phyloP scores from a whole-genome alignment of 2,329 filamentous ascomycete species.

The Penicillium sclerotiorum region DNA sequence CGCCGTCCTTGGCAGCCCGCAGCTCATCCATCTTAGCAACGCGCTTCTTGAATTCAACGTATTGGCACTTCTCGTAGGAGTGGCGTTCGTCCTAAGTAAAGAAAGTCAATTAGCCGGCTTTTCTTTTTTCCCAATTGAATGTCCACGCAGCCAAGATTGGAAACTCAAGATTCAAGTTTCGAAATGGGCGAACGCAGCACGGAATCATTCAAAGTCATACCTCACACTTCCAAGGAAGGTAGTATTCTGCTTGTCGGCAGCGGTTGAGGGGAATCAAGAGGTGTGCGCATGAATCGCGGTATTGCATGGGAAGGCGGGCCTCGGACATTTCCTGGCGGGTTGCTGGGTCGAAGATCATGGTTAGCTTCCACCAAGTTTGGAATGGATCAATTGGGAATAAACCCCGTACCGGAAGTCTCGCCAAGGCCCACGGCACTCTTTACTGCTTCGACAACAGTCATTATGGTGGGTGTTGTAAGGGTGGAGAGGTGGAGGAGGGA shows the following conservation, averaged over 20 bases:
- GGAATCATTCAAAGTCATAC: constrained; percentile 56
- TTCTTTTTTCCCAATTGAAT: constrained; percentile 2
- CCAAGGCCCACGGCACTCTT: constrained; percentile 53
- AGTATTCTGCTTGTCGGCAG: constrained; percentile 89
- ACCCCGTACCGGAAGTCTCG: constrained; percentile 41
- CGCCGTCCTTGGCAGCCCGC: constrained; percentile 78
- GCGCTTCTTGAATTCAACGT: constrained; percentile 97
- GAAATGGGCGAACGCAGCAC: not conserved
- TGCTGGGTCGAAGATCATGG: constrained; percentile 22
- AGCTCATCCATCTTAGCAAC: constrained; percentile 99
- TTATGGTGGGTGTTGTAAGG: constrained; percentile 28
- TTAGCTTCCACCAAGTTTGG: constrained; percentile 18
- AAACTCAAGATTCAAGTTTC: too few species aligned
- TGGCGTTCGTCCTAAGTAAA: constrained; percentile 81
- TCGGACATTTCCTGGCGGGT: constrained; percentile 87
- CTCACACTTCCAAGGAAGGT: constrained; percentile 96
- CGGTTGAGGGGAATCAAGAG: constrained; percentile 94
- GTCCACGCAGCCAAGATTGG: too few species aligned
- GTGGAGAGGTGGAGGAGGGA: constrained; percentile 5
- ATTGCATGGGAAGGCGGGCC: constrained; percentile 81
- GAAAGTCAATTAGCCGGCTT: constrained; percentile 6
- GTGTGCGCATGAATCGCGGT: constrained; percentile 94
- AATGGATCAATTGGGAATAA: constrained; percentile 26
- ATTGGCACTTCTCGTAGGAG: constrained; percentile 99
- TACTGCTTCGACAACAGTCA: constrained; percentile 52